Conservation (phyloP, 1,284 basidiomycete genomes). For the Rhizoctonia solani region DNA sequence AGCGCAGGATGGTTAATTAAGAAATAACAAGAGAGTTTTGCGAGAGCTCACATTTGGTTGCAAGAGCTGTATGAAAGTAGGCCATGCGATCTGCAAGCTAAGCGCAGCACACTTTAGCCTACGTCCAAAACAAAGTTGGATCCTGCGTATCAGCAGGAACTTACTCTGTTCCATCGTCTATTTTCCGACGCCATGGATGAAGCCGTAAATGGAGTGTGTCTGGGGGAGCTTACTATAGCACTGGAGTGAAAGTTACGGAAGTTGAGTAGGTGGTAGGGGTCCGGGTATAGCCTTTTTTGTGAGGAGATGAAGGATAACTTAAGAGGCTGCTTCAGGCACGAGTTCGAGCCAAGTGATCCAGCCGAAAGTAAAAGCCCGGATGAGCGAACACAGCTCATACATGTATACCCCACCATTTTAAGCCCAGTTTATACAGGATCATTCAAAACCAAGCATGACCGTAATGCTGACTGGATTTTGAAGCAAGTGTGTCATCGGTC, state of each 20-base stretch:
- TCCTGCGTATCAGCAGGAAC: background rate
- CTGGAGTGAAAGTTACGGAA: background rate
- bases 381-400: no score
- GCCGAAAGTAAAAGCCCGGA: no score
- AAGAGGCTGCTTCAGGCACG: no score
- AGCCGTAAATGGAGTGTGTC: background rate
- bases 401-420: no score
- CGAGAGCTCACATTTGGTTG: conserved; percentile 8
- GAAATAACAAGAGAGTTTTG: background rate
- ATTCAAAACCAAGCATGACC: no score
- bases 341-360: no score
- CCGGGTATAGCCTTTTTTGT: background rate
- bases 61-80: conserved; percentile 14
- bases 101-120: no score
- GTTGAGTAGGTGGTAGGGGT: background rate
- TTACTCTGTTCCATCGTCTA: conserved; percentile 24
- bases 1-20: background rate
- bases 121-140: no score
- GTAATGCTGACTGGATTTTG: no score
- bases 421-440: no score
- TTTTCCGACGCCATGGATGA: background rate
- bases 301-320: no score
- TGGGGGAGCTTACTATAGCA: background rate
- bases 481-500: conserved; percentile 1
- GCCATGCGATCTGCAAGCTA: conserved; percentile 23